Evolutionary conservation across 345 rosid genomes (phyloP).

Genomic region (Microcos paniculata): DNA sequence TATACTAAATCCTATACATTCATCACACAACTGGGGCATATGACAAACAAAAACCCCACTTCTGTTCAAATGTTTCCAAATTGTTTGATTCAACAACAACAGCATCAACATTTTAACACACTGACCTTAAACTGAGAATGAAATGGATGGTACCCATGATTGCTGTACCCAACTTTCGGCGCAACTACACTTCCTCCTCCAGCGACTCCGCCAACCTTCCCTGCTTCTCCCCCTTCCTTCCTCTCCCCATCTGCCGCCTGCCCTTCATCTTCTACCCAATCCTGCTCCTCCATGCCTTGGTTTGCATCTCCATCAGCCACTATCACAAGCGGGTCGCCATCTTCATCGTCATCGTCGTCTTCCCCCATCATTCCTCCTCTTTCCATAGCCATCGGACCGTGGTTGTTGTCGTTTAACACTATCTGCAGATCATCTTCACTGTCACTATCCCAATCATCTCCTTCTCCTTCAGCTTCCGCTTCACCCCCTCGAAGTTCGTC

Average conservation of each 20-base stretch:
- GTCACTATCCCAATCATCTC: constrained; percentile 86
- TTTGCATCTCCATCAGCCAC: constrained; percentile 61
- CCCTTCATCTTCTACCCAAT: constrained; percentile 68
- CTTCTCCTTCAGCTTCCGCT: constrained; percentile 31
- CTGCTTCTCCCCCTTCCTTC: constrained; percentile 57
- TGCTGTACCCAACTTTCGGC: constrained; percentile 75
- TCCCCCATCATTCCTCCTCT: constrained; percentile 49
- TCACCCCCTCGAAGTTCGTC: constrained; percentile 18
- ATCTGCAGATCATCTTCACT: constrained; percentile 97
- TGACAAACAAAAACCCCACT: constrained; percentile 20
- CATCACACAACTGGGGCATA: constrained; percentile 8
- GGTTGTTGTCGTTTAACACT: constrained; percentile 76
- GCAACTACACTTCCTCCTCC: constrained; percentile 26
- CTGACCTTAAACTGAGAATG: constrained; percentile 99
- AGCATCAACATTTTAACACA: constrained; percentile 37
- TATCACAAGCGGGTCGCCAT: constrained; percentile 67
- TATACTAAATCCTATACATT: neutral
- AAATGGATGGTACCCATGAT: constrained; percentile 86
- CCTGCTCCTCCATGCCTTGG: constrained; percentile 62
- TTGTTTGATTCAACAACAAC: constrained; percentile 17
- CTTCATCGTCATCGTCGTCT: constrained; percentile 70
- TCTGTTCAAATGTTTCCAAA: neutral
- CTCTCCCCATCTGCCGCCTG: constrained; percentile 50
- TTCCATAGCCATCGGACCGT: constrained; percentile 50
- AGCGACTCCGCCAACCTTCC: constrained; percentile 41